Evolutionary conservation across 1,284 basidiomycete species (phyloP).

Genomic region (Cutaneotrichosporon cavernicola): DNA sequence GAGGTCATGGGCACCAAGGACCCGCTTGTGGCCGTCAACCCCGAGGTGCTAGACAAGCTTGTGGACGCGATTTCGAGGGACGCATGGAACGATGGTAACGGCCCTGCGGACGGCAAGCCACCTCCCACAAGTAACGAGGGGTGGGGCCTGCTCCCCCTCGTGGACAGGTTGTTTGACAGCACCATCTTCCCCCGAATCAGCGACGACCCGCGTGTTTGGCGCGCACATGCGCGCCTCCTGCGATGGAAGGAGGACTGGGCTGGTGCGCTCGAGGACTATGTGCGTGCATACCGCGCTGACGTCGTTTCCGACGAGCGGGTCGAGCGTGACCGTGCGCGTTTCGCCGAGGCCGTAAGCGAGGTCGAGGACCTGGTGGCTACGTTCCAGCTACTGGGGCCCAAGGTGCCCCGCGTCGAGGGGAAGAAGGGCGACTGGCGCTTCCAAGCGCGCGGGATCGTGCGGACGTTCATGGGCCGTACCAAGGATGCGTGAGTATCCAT

Average conservation of each 20-base stretch:
- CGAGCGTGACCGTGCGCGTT: constrained; percentile 65
- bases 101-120: constrained; percentile 39
- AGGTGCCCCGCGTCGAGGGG: constrained; percentile 56
- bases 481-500: constrained; percentile 47
- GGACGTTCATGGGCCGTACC: constrained; percentile 78
- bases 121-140: constrained; percentile 62
- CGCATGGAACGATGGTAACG: constrained; percentile 46
- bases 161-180: constrained; percentile 68
- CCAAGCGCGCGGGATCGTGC: constrained; percentile 81
- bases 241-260: constrained; percentile 70
- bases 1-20: constrained; percentile 67
- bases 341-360: constrained; percentile 71
- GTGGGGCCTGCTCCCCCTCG: constrained; percentile 63
- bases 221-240: constrained; percentile 74
- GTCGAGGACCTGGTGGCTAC: constrained; percentile 80
- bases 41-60: constrained; percentile 81
- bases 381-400: constrained; percentile 75
- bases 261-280: constrained; percentile 73
- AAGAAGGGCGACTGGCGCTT: constrained; percentile 67
- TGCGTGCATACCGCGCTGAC: constrained; percentile 76
- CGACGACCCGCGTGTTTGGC: constrained; percentile 69
- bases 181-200: constrained; percentile 75
- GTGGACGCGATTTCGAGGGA: constrained; percentile 76
- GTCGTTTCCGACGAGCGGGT: constrained; percentile 64
- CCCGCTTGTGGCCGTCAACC: constrained; percentile 68